These are phyloP conservation scores for Blumeria graminis DNA, from an alignment of 2,329 filamentous ascomycete species.

Conservation along the genomic window DNA sequence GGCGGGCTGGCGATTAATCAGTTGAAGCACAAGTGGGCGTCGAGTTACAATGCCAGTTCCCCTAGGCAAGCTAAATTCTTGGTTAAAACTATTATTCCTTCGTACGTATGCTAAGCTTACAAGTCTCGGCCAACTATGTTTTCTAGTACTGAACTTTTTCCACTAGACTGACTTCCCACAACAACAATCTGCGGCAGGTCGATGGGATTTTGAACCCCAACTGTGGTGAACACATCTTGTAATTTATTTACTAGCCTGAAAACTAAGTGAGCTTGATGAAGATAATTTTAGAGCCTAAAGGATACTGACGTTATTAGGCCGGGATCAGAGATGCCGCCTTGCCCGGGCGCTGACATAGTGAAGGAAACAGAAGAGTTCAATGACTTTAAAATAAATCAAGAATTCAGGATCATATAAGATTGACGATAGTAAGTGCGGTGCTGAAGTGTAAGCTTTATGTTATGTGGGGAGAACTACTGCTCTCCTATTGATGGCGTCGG, in stretches of 20 bases:
- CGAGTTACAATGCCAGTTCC: conserved; percentile 93
- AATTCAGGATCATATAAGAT: not conserved
- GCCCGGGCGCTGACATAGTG: conserved; percentile 13
- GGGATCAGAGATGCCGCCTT: conserved; percentile 39
- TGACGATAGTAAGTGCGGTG: not conserved
- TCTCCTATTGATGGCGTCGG: too few relatives aligned
- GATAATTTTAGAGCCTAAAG: conserved; percentile 8
- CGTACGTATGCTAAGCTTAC: conserved; percentile 28
- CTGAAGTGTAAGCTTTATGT: too few relatives aligned
- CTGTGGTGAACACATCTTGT: conserved; percentile 96
- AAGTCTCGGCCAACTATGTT: conserved; percentile 98
- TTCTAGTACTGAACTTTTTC: conserved; percentile 96
- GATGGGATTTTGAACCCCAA: conserved; percentile 97
- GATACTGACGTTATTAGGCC: conserved; percentile 35
- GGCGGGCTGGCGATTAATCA: conserved; percentile 68
- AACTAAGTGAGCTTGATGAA: conserved; percentile 10
- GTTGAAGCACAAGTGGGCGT: conserved; percentile 84
- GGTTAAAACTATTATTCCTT: conserved; percentile 5
- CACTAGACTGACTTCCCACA: conserved; percentile 93
- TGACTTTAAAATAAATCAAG: too few relatives aligned
- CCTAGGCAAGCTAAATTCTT: conserved; percentile 44
- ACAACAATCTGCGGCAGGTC: conserved; percentile 96
- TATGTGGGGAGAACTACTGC: too few relatives aligned
- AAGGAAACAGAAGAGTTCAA: not conserved
- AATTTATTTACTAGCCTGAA: conserved; percentile 83